phyloP scores from a whole-genome alignment of 2,329 filamentous ascomycete species.

The Cordyceps fumosorosea region DNA sequence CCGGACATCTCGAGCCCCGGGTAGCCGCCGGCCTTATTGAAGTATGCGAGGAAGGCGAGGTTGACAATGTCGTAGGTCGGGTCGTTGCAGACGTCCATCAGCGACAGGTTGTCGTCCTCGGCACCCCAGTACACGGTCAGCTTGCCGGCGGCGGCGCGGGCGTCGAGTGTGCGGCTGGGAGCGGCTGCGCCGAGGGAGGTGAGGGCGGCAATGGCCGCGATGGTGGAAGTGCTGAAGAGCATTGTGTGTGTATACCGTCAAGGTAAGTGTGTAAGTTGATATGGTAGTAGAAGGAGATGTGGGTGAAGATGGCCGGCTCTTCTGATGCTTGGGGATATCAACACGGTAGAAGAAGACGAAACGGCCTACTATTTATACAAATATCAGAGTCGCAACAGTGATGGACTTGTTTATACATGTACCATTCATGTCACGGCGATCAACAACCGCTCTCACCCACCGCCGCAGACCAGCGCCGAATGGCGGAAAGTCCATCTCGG shows the following conservation, averaged over 20 bases:
- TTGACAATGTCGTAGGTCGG: constrained; percentile 19
- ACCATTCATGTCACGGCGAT: background rate
- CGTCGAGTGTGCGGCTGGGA: background rate
- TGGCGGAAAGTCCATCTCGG: background rate
- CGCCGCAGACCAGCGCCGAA: background rate
- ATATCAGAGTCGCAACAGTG: background rate
- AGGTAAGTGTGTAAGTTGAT: background rate
- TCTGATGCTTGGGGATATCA: background rate
- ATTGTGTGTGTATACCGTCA: background rate
- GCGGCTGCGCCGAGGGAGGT: constrained; percentile 6
- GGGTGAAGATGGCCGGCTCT: background rate
- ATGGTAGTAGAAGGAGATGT: background rate
- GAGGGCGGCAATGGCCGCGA: constrained; percentile 3
- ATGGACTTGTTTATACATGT: background rate
- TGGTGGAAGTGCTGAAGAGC: constrained; percentile 9
- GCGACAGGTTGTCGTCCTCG: constrained; percentile 16
- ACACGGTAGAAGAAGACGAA: background rate
- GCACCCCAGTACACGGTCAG: constrained; percentile 20
- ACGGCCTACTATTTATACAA: background rate
- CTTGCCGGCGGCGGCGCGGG: constrained; percentile 15
- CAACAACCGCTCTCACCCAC: background rate
- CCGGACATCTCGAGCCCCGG: constrained; percentile 10
- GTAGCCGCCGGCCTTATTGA: constrained; percentile 15
- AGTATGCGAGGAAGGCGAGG: constrained; percentile 19
- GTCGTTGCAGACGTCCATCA: constrained; percentile 17